Base-by-base conservation (phyloP, 805 yeast species). In the Hanseniaspora taiwanica region DNA sequence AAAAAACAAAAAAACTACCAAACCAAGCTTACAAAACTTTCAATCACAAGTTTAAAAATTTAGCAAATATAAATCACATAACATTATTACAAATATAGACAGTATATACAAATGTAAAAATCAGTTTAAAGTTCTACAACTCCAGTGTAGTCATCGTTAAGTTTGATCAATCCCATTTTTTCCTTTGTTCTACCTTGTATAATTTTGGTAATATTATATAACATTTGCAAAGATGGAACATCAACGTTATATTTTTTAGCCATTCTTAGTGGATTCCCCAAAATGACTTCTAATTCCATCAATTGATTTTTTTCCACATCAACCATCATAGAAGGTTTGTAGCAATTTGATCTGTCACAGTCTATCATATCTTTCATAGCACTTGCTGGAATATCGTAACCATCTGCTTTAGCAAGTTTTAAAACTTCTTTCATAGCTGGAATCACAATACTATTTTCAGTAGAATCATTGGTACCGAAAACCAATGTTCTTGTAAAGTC, bases 371-470 rank as follows among this genome's bases (percentile, higher is more conserved):
- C 45, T 21, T 71, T 63, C 44, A 72, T 72, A 17, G 67, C 55
- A n/a, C 60, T 70, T 19, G 56, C 66, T 1, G 75, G 74, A 24
- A 81, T 51, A 3, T 62, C 64, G 27, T 71, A 68, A 0, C 83
- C 83, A 43, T 78, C 87, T 8, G 82, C 73, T 39, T 69, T 71
- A 9, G 94, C 93, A 43, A 81, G 69, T 3, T 66, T 67, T 17
- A 70, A 55, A 14, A 82, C 66, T 55, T 81, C 93, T 27, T 63
- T 56, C 86, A 79, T 79, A 0, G 82, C 80, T 3, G 83, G 84
- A 27, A 59, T 46, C 7, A 69, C 55, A 13, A 74, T 46, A 46
- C 84, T 85, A 48, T 78, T 65, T 42, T 85, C 84, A 63, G 81
- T 79, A 4, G 44, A 36, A 4, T 38, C 35, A 12, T 44, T 36